Conservation (phyloP, 805 yeast species). For the Cephaloascus fragrans region DNA sequence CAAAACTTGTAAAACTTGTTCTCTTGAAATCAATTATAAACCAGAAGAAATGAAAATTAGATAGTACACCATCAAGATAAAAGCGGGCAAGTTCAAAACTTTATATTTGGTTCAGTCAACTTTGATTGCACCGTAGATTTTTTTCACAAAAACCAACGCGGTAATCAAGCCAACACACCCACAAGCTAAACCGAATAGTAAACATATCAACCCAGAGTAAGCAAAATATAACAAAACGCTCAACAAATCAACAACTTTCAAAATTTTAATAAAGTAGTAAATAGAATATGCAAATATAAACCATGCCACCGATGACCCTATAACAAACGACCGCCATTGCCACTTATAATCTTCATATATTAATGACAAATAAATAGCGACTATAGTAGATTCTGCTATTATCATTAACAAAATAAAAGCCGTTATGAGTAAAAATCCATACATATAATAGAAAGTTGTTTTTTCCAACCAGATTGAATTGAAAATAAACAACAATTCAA, state of each 20-base stretch:
- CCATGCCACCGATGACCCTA: constrained; percentile 62
- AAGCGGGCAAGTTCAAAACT: too few relatives aligned
- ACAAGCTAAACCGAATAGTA: constrained; percentile 55
- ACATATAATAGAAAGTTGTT: constrained; percentile 69
- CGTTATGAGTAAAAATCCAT: constrained; percentile 65
- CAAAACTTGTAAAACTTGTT: too few relatives aligned
- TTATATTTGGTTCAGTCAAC: constrained; percentile 44
- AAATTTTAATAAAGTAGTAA: constrained; percentile 49
- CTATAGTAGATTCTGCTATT: constrained; percentile 61
- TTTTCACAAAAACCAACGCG: constrained; percentile 55
- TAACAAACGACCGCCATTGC: constrained; percentile 77
- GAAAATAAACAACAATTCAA: constrained; percentile 64
- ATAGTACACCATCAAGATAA: too few relatives aligned
- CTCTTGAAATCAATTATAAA: too few relatives aligned
- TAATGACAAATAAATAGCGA: constrained; percentile 57
- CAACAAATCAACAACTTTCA: constrained; percentile 57
- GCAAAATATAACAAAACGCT: constrained; percentile 60
- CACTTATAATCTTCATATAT: constrained; percentile 51
- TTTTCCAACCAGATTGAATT: constrained; percentile 75
- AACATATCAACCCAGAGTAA: constrained; percentile 58
- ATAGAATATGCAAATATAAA: constrained; percentile 60
- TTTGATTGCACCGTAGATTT: constrained; percentile 49
- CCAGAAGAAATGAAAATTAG: too few relatives aligned
- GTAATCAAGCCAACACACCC: constrained; percentile 70
- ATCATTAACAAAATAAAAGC: constrained; percentile 49